Percentiles rank a stretch among this genome's conserved stretches.
phyloP scores from a whole-genome alignment of 331 rosid species.

The Malus hybrid region DNA sequence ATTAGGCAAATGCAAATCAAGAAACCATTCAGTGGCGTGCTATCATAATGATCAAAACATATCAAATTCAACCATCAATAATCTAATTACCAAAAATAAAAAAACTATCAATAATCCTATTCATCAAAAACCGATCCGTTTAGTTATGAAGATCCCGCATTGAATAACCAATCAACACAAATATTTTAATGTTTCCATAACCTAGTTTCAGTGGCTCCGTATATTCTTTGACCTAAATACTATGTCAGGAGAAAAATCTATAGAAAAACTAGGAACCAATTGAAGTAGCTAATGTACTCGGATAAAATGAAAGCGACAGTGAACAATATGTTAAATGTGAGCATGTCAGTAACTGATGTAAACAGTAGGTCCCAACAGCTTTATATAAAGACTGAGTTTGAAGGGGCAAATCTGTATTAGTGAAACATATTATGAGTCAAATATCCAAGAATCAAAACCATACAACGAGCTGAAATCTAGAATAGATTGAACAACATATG shows the following conservation, averaged over 20 bases:
- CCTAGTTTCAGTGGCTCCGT: neutral
- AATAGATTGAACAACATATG: slow-evolving; percentile 11
- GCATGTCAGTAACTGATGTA: neutral
- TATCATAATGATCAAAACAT: neutral
- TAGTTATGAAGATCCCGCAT: neutral
- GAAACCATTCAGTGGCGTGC: neutral
- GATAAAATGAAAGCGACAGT: neutral
- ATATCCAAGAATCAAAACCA: neutral
- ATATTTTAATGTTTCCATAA: neutral
- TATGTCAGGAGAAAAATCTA: neutral
- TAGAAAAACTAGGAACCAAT: neutral
- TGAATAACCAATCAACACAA: neutral
- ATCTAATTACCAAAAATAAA: neutral
- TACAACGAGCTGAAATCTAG: neutral
- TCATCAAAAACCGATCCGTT: neutral
- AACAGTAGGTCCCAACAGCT: neutral
- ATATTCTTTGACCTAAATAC: neutral
- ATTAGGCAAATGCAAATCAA: neutral
- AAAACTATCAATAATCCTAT: neutral
- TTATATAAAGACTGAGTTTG: neutral
- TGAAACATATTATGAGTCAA: neutral
- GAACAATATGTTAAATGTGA: neutral
- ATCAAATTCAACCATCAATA: neutral
- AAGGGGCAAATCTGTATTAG: neutral
- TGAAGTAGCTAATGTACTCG: neutral